Base-by-base conservation (phyloP, 495 filamentous ascomycete species). In the Aspergillus sparsus region DNA sequence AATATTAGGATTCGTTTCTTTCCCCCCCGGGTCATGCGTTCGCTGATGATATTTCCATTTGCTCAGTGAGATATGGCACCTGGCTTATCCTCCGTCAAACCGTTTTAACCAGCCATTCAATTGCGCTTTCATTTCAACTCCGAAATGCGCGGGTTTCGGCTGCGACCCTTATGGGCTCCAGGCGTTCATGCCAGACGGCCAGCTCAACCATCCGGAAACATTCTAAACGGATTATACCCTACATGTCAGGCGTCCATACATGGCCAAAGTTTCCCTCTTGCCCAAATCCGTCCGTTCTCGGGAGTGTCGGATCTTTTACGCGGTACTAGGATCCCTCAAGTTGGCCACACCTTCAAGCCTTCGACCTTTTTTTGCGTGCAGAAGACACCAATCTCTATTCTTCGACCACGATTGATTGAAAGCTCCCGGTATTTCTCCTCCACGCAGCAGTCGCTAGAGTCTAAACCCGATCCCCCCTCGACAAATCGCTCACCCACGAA, bases 111-210 rank as follows among this genome's bases (percentile, higher is more conserved):
- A 62, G 62, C 51, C 52, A 62, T 67, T 61, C 58, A 37, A 68
- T 68, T 61, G 58, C 66, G 57, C 66, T 53, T 60, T 52, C 49
- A 57, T 59, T 52, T 52, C 50, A 64, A 49, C 49, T 66, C 60
- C 66, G 71, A 71, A 62, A 79, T 78, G 76, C 76, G 77, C 76
- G 72, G 75, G 65, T 64, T 72, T 64, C 70, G 72, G 63, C 57
- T 74, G 35, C 70, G 73, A 52, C 69, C 68, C 37, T 65, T 76
- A 66, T 71, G 75, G 69, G 65, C 68, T 54, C 62, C 68, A 66
- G 74, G 73, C 54, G 60, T 64, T 55, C 63, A 60, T 62, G 49
- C 70, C 57, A 68, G 66, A 56, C 71, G 65, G 52, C 47, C 56
- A 45, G 52, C 61, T 54, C 68, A 62, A 34, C 39, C 62, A 39